Conservation (phyloP, 2,329 filamentous ascomycete species). For the Trichoderma aggressivum region DNA sequence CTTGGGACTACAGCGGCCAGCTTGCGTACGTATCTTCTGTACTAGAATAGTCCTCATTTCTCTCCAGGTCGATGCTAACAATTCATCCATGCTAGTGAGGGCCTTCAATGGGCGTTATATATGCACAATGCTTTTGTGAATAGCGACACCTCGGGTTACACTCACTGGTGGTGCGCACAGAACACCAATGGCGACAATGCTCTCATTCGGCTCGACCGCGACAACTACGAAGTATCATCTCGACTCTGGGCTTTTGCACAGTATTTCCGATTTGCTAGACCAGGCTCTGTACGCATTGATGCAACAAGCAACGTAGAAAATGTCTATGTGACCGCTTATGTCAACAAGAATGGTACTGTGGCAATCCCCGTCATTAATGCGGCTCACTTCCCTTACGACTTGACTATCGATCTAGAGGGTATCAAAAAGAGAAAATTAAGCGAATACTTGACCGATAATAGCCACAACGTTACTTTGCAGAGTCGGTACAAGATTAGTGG, state of each 20-base stretch:
- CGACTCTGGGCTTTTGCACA: slow-evolving; percentile 11
- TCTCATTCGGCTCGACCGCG: slow-evolving; percentile 3
- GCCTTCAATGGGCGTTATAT: slow-evolving; percentile 8
- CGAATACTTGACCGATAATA: slow-evolving; percentile 12
- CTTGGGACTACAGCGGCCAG: slow-evolving; percentile 12
- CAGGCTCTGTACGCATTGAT: neutral
- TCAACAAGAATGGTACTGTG: slow-evolving; percentile 6
- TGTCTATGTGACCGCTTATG: slow-evolving; percentile 5
- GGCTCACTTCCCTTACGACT: slow-evolving; percentile 10
- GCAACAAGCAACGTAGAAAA: slow-evolving; percentile 7
- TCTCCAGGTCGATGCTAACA: neutral
- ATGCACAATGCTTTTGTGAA: slow-evolving; percentile 12
- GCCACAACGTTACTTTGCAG: slow-evolving; percentile 9
- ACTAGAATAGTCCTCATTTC: neutral
- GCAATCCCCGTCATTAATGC: slow-evolving; percentile 13
- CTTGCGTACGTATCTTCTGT: neutral
- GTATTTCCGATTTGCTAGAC: slow-evolving; percentile 12
- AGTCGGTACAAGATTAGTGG: neutral
- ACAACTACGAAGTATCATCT: slow-evolving; percentile 10
- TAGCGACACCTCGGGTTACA: slow-evolving; percentile 9
- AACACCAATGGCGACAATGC: slow-evolving; percentile 6
- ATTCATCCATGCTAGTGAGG: neutral
- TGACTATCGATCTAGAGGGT: slow-evolving; percentile 5
- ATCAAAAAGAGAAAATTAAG: slow-evolving; percentile 10
- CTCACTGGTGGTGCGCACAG: slow-evolving; percentile 14